Base-by-base conservation (phyloP, 441 rosid genomes). In the Populus hybrid region DNA sequence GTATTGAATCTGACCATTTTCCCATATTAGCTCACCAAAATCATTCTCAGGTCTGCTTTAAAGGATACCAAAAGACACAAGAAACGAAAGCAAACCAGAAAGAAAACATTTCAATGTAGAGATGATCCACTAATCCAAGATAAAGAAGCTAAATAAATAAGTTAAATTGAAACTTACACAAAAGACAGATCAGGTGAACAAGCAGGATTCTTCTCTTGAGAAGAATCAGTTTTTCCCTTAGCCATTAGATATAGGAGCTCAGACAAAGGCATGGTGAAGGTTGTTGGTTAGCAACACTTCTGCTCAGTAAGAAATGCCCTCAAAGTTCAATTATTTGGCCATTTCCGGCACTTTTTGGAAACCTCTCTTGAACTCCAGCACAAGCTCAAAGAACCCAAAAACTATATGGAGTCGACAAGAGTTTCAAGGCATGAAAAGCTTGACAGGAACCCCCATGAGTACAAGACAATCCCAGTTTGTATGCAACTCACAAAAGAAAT, bases 1-100 rank as follows among this genome's bases (percentile, higher is more conserved):
- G 36, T 95, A 87, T 75, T 93, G 97, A 76, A 90, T 75, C 83
- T 90, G 95, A 83, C 95, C 99, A 77, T 90, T 95, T 78, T 90
- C 91, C 94, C 95, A 91, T 3, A 92, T 88, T 16, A 95, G 81
- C 90, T 93, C 99, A 72, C 79, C 85, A 77, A 90, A 80, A 63
- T 92, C 97, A 86, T 85, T 87, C 81, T 83, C 87, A 72, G 91
- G 88, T 81, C 97, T 95, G 94, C 76, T 74, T 72, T 80, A 54
- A 67, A 1, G 77, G 61, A 71, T 30, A 67, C 8, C 63, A 34
- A 34, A 74, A 69, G 10, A 54, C 54, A 64, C 32, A 35, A 35
- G 75, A 66, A 35, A 61, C 76, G 30, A 10, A 54, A 75, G 36
- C 16, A 3, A n/a, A 73, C 42, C 69, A 79, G 46, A 75, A 69